Conservation (phyloP, 1,284 basidiomycete genomes). For the Ceratobasidium sp. region DNA sequence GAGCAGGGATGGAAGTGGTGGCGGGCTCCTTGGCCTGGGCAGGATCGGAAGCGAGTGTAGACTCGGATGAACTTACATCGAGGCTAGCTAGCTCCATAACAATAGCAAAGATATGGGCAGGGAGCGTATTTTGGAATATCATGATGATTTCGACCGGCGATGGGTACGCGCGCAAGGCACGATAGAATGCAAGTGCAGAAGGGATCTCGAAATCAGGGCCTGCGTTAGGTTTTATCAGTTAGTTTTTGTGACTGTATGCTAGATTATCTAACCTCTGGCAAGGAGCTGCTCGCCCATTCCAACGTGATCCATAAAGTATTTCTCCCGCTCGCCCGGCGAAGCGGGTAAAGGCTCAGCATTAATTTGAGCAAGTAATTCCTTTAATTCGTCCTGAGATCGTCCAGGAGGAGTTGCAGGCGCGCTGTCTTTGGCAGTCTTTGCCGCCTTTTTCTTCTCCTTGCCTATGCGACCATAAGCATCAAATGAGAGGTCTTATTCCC, state of each 20-base stretch:
- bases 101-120: slow-evolving; percentile 85
- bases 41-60: slow-evolving; percentile 11
- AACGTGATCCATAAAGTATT: slow-evolving; percentile 91
- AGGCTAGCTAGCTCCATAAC: slow-evolving; percentile 87
- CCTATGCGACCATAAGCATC: slow-evolving; percentile 55
- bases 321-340: slow-evolving; percentile 77
- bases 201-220: slow-evolving; percentile 78
- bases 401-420: slow-evolving; percentile 42
- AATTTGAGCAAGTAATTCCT: slow-evolving; percentile 65
- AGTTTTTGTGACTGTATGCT: background rate
- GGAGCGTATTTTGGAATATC: slow-evolving; percentile 93
- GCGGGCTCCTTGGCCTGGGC: slow-evolving; percentile 13
- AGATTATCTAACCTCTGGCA: slow-evolving; percentile 63
- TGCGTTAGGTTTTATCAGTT: slow-evolving; percentile 49
- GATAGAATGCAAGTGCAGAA: slow-evolving; percentile 90
- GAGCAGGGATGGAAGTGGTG: background rate
- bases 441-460: slow-evolving; percentile 88
- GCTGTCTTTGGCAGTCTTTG: slow-evolving; percentile 63
- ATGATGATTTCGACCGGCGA: slow-evolving; percentile 88
- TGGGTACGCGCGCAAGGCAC: slow-evolving; percentile 93
- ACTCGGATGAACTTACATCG: slow-evolving; percentile 75
- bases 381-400: slow-evolving; percentile 58
- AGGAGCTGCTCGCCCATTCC: slow-evolving; percentile 86
- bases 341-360: slow-evolving; percentile 69
- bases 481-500: background rate